Evolutionary conservation across 202 grass and related monocot species (phyloP).

Genomic region (Eragrostis tef): DNA sequence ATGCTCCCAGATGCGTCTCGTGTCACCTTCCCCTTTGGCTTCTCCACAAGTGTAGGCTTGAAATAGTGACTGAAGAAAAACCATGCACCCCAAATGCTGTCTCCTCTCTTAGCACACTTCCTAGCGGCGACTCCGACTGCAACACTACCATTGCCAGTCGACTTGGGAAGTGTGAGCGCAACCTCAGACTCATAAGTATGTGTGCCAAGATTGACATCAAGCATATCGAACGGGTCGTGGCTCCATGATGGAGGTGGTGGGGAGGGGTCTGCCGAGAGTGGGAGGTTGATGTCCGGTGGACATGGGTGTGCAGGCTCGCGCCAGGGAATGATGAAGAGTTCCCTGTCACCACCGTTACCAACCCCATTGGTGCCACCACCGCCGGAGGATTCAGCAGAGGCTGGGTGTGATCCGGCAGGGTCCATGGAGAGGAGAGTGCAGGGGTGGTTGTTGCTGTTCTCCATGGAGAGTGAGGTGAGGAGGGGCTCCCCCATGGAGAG

Average conservation of each 20-base stretch:
- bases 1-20: constrained; percentile 51
- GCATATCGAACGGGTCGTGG: constrained; percentile 55
- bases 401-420: constrained; percentile 45
- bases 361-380: constrained; percentile 28
- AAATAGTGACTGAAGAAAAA: constrained; percentile 89
- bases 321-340: constrained; percentile 54
- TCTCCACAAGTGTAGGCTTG: constrained; percentile 61
- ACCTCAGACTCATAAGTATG: constrained; percentile 66
- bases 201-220: constrained; percentile 64
- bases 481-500: constrained; percentile 69
- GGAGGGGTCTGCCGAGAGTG: constrained; percentile 59
- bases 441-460: constrained; percentile 63
- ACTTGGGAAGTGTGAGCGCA: constrained; percentile 61
- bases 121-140: constrained; percentile 29
- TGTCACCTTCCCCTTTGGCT: constrained; percentile 61
- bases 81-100: constrained; percentile 88
- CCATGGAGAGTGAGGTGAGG: constrained; percentile 72
- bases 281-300: constrained; percentile 76
- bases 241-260: constrained; percentile 47
- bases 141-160: constrained; percentile 19
- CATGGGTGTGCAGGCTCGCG: constrained; percentile 34
- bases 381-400: constrained; percentile 20
- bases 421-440: constrained; percentile 83
- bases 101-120: constrained; percentile 72
- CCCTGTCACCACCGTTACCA: constrained; percentile 42